Evolutionary conservation across 164 flowering plant genomes (phyloP), one percentile per base, ranked within the genome.

Genomic region (Umbilicus rupestris): DNA sequence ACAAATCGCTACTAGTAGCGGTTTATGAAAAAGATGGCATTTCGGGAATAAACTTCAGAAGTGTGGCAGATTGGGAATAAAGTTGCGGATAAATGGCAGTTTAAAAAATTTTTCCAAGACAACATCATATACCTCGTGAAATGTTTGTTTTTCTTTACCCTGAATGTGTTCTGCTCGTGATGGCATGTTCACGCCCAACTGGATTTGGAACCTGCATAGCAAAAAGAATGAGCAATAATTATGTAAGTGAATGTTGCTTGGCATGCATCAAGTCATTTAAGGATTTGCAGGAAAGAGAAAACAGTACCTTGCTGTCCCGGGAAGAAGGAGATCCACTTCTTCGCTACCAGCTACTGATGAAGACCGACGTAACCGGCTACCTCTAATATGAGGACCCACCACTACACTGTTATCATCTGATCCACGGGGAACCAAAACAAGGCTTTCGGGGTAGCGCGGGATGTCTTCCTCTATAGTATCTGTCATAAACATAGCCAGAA

Each of bases 181-280:
- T 62, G 99, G 97, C 99, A 95, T 87, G 81, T 92, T 95, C 66
- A 95, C 97, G 17, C 99, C 99, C 28, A 91, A 90, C 78, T 91
- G 99, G 75, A 94, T 91, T 70, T 91, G 99, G 22, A 94, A 82
- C 70, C 99, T 91, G n/a, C n/a, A n/a, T n/a, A n/a, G 93, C 64
- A 66, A 33, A 28, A 17, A 44, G 47, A 20, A 15, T 10, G n/a
- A n/a, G n/a, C n/a, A 55, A 3, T 44, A 8, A 60, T 17, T 14
- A 66, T 12, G 16, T n/a, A n/a, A n/a, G 12, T 15, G 2, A 19
- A 10, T 1, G 37, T 60, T 60, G 15, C 0, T 31, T 59, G 20
- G 64, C 22, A 60, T 6, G 16, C 12, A 4, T 47, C 55, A 12
- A n/a, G 19, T 55, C 17, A 55, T 16, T 28, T 14, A 12, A 50